These are phyloP conservation scores for Cryptosporidium meleagridis DNA, from an alignment of 169 alveolate genomes.

Conservation along the genomic window DNA sequence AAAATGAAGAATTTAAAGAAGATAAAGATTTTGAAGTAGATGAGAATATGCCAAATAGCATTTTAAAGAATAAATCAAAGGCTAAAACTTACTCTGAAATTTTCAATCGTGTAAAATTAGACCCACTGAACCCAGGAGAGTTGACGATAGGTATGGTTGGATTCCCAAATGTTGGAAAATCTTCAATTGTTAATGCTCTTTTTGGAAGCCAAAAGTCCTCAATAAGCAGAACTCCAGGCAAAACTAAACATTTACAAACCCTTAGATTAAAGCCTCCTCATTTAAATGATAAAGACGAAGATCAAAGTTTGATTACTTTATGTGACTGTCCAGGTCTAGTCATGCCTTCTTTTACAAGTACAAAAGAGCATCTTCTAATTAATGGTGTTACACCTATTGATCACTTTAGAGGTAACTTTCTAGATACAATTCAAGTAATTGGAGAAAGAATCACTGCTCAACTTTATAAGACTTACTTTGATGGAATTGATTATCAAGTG, in stretches of 20 bases:
- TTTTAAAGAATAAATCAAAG: constrained; percentile 38
- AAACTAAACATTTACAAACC: constrained; percentile 97
- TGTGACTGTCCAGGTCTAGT: constrained; percentile 98
- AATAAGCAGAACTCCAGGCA: constrained; percentile 98
- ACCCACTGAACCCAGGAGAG: constrained; percentile 68
- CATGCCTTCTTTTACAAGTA: constrained; percentile 95
- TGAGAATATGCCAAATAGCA: constrained; percentile 20
- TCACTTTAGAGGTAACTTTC: constrained; percentile 91
- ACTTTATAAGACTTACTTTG: constrained; percentile 82
- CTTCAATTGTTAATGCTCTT: constrained; percentile 97
- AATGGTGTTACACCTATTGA: constrained; percentile 97
- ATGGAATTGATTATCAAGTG: constrained; percentile 74
- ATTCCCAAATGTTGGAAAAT: constrained; percentile 99
- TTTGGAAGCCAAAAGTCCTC: constrained; percentile 92
- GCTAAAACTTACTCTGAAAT: background rate
- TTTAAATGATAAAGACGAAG: constrained; percentile 1
- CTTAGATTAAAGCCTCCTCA: constrained; percentile 81
- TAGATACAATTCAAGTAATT: constrained; percentile 92
- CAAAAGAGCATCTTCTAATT: constrained; percentile 95
- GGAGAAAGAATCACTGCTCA: constrained; percentile 92
- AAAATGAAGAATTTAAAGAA: constrained; percentile 60
- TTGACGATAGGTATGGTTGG: constrained; percentile 96
- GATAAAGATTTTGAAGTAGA: constrained; percentile 6
- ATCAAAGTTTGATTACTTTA: constrained; percentile 83
- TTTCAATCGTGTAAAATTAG: constrained; percentile 36